These are phyloP conservation scores for Rutstroemia sydowiana DNA, from an alignment of 2,329 filamentous ascomycete species.

Conservation along the genomic window DNA sequence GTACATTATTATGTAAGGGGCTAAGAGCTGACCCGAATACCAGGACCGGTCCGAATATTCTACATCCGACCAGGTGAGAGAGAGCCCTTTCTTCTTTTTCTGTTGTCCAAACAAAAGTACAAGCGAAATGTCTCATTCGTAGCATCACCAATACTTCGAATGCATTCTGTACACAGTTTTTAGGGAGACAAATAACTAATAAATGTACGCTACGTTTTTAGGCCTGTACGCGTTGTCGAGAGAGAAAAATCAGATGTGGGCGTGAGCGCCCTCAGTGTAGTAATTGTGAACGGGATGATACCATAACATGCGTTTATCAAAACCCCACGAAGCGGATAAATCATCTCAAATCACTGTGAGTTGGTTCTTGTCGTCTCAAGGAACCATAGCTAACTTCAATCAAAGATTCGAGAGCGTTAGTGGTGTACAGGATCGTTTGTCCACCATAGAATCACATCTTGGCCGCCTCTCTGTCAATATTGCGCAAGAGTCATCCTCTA, in stretches of 20 bases:
- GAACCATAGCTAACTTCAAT: background rate
- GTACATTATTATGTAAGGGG: too few species aligned
- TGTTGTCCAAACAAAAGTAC: too few species aligned
- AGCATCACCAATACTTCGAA: background rate
- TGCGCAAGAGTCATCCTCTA: background rate
- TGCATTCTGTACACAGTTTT: background rate
- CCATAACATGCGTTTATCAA: constrained; percentile 10
- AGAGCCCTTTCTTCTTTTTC: background rate
- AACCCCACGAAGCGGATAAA: constrained; percentile 10
- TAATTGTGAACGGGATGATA: constrained; percentile 9
- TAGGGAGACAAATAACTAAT: background rate
- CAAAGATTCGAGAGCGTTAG: constrained; percentile 7
- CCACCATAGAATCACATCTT: constrained; percentile 8
- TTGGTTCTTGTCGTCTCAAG: background rate
- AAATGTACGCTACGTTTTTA: background rate
- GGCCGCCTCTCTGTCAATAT: constrained; percentile 5
- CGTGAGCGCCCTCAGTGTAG: constrained; percentile 6
- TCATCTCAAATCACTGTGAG: constrained; percentile 9
- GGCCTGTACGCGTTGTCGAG: constrained; percentile 8
- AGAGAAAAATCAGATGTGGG: constrained; percentile 8
- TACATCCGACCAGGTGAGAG: background rate
- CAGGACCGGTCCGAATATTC: background rate
- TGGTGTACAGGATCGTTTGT: constrained; percentile 2
- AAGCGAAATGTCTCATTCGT: background rate
- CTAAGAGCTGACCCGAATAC: background rate